phyloP scores from a whole-genome alignment of 2,329 filamentous ascomycete genomes.

The Bipolaris victoriae region DNA sequence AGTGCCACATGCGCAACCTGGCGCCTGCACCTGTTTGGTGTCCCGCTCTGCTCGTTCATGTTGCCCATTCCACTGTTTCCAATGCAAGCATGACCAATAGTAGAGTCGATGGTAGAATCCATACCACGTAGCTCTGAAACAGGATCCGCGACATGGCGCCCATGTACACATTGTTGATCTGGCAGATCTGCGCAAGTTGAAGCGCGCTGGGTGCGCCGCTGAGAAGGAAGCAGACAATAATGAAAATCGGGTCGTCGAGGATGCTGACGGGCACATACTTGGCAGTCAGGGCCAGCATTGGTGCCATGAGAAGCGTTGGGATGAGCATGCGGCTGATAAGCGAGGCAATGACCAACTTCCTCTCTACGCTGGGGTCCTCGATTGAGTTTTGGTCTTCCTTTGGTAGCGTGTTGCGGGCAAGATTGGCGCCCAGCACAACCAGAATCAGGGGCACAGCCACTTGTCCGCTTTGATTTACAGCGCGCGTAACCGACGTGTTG shows the following conservation, averaged over 20 bases:
- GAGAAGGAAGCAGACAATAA: constrained; percentile 96
- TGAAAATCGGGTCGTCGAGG: constrained; percentile 95
- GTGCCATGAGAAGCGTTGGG: constrained; percentile 90
- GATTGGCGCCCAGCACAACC: constrained; percentile 91
- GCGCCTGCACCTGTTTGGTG: neutral
- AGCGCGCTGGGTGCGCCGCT: constrained; percentile 91
- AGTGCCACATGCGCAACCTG: constrained; percentile 1
- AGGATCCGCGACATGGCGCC: constrained; percentile 89
- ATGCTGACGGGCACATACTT: constrained; percentile 94
- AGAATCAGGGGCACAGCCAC: constrained; percentile 95
- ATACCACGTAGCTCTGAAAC: constrained; percentile 96
- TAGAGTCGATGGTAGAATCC: constrained; percentile 94
- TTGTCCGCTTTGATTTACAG: constrained; percentile 81
- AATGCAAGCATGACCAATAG: constrained; percentile 88
- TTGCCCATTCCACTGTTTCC: constrained; percentile 92
- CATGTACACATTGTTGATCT: constrained; percentile 97
- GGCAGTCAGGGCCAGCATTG: constrained; percentile 81
- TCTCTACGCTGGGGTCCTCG: constrained; percentile 72
- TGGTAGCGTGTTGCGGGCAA: constrained; percentile 87
- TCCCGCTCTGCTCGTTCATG: constrained; percentile 6
- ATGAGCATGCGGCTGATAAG: constrained; percentile 90
- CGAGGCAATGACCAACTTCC: constrained; percentile 82
- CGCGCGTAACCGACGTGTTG: constrained; percentile 89
- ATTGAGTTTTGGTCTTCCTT: constrained; percentile 68
- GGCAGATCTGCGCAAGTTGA: constrained; percentile 96